Evolutionary conservation across 2,329 filamentous ascomycete species (phyloP), one percentile per base, ranked within the genome.

Genomic region (Sporothrix protearum): DNA sequence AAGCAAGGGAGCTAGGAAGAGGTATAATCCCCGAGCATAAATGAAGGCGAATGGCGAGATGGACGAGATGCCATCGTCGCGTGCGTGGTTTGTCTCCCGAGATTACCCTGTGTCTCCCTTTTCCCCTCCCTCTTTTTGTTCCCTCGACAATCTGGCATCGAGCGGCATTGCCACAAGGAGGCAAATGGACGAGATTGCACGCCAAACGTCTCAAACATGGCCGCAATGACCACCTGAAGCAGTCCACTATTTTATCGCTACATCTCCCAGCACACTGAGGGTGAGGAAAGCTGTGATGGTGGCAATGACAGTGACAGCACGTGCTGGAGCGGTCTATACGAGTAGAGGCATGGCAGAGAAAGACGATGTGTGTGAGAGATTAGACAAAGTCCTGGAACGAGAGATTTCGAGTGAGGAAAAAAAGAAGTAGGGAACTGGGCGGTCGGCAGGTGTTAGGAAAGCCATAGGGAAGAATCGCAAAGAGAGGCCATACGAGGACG

Each of bases 381-480:
- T 22, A 12, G 5, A 2, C 14, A 33, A 57, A 28, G 19, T 57
- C 25, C 2, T 57, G 25, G 9, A 16, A 19, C 10, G 14, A 57
- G 39, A 64, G 57, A 42, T n/a, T 8, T 12, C 12, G n/a, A 22
- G 57, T n/a, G n/a, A n/a, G n/a, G n/a, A 33, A 42, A 61, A 61
- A 61, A 39, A 7, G 61, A 64, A 14, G 39, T n/a, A 47, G 42
- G 57, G 61, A 47, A 47, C 12, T 64, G 61, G 61, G 61, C 28
- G 61, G 61, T n/a, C 61, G 3, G 7, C 22, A 30, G 39, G 61
- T 64, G 25, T 64, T 47, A 64, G 61, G 61, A 64, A 64, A 64
- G 25, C 61, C 61, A 45, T 19, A 45, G 39, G n/a, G 39, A 8
- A n/a, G 45, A 47, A 59, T n/a, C 16, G 2, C n/a, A 30, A 45